A percentile compares a stretch with the other conserved stretches of the same genome.
Evolutionary conservation across 2,329 filamentous ascomycete genomes (phyloP).

Genomic region (Bipolaris gigantea): DNA sequence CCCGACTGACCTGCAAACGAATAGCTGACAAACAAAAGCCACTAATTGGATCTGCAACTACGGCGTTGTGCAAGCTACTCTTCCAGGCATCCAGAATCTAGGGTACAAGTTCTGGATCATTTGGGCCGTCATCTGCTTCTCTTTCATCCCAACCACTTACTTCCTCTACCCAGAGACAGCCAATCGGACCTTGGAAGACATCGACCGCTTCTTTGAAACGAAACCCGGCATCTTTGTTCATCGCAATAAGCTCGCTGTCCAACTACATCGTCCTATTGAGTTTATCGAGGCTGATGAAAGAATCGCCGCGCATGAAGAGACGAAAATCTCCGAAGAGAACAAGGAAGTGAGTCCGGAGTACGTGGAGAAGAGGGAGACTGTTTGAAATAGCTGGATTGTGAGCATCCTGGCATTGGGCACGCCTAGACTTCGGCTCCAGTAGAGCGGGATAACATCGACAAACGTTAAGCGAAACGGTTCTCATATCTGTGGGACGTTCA

Average conservation of each 20-base stretch:
- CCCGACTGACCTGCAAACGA: not conserved
- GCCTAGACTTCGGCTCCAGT: not conserved
- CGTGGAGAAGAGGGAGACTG: slow-evolving; percentile 31
- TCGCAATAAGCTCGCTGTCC: slow-evolving; percentile 53
- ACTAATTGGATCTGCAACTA: slow-evolving; percentile 43
- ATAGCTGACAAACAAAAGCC: not conserved
- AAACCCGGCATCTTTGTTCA: slow-evolving; percentile 49
- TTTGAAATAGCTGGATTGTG: slow-evolving; percentile 7
- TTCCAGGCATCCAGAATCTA: slow-evolving; percentile 47
- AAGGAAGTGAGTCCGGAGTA: slow-evolving; percentile 23
- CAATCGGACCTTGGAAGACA: slow-evolving; percentile 52
- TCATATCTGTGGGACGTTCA: not conserved
- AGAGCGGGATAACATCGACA: not conserved
- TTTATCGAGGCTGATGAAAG: slow-evolving; percentile 53
- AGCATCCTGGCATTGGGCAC: rapidly evolving
- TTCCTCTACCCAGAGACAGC: slow-evolving; percentile 58
- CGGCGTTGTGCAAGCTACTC: slow-evolving; percentile 38
- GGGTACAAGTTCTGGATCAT: slow-evolving; percentile 59
- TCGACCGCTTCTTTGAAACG: slow-evolving; percentile 49
- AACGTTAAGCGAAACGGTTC: too few species aligned
- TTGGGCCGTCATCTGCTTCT: slow-evolving; percentile 58
- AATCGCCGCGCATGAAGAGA: slow-evolving; percentile 27
- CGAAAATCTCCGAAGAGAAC: slow-evolving; percentile 7
- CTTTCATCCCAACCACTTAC: slow-evolving; percentile 56
- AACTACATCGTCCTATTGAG: slow-evolving; percentile 50